Evolutionary conservation across 2,329 filamentous ascomycete species (phyloP), one percentile per base, ranked within the genome.

Genomic region (Penicillium aurantiogriseum): DNA sequence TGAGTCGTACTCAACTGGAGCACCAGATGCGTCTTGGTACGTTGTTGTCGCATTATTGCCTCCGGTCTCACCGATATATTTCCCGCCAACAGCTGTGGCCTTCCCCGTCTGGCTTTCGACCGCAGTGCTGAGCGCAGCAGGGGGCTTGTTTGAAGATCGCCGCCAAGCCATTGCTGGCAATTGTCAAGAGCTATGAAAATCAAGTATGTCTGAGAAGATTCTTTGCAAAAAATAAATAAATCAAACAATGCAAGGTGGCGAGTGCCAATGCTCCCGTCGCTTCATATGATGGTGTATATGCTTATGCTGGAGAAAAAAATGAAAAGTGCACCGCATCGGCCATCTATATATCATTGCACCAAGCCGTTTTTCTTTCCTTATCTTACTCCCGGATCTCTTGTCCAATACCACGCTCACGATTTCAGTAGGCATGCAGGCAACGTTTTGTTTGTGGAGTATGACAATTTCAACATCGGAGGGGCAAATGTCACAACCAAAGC

Each of bases 21-120:
- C 85, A 38, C 85, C 85, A 17, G 78, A 78, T 1, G 83, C 83
- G 63, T 87, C 85, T 63, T 87, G 85, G 60, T 85, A 86, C 0
- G 81, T 79, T 1, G 77, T 71, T 51, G 76, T 69, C 5, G 78
- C 74, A 33, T 75, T 77, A 63, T 86, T 86, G n/a, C 50, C 55
- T 33, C 55, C 55, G 13, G n/a, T 33, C 35, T 54, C 55, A 13
- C 50, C 35, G 15, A 54, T 39, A 33, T 49, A 57, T 8, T 29
- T 19, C 11, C 48, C 48, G 4, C 9, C 11, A 35, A 15, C 25
- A 35, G 42, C 15, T 35, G 35, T 15, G 11, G 9, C 13, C 6
- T 43, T 3, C 13, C 19, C 10, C 2, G 15, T 23, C 23, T 31
- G 35, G 10, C 10, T 2, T 21, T 39, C 47, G n/a, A 13, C 23